A percentile compares a stretch with the other conserved stretches of the same genome.
These are phyloP conservation scores for Ganoderma resinaceum DNA, from an alignment of 1,284 basidiomycete genomes.

Conservation along the genomic window DNA sequence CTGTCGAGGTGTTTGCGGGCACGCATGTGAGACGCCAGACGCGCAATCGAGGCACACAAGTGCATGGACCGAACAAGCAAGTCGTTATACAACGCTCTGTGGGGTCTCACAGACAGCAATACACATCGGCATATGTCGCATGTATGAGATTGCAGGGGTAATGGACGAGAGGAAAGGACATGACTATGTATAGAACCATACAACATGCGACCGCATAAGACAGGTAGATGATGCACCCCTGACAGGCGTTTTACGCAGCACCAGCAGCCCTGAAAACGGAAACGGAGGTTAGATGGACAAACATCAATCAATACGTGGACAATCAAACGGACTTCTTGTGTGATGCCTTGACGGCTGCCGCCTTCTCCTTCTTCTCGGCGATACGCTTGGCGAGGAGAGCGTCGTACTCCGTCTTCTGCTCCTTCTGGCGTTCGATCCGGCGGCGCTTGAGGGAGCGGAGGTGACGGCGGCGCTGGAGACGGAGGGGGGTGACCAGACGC, in stretches of 20 bases:
- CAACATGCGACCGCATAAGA: slow-evolving; percentile 33
- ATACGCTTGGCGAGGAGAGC: slow-evolving; percentile 88
- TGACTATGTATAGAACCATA: slow-evolving; percentile 33
- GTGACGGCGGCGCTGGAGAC: slow-evolving; percentile 97
- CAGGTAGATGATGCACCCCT: slow-evolving; percentile 16
- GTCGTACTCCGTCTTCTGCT: slow-evolving; percentile 94
- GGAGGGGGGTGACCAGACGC: slow-evolving; percentile 91
- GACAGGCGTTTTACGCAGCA: slow-evolving; percentile 28
- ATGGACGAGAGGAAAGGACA: slow-evolving; percentile 31
- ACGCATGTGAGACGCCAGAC: neutral
- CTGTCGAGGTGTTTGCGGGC: neutral
- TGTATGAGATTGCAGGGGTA: slow-evolving; percentile 30
- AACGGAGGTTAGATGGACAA: neutral
- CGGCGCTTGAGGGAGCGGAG: slow-evolving; percentile 90
- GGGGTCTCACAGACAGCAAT: slow-evolving; percentile 13
- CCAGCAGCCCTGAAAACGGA: slow-evolving; percentile 12
- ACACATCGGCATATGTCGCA: slow-evolving; percentile 33
- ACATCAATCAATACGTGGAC: too few relatives aligned
- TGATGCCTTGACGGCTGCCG: slow-evolving; percentile 78
- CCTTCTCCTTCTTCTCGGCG: slow-evolving; percentile 92
- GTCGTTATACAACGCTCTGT: slow-evolving; percentile 25
- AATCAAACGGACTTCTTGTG: slow-evolving; percentile 62
- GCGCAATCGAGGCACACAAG: neutral
- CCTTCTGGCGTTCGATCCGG: slow-evolving; percentile 91
- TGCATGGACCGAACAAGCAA: neutral